Evolutionary conservation across 2,329 filamentous ascomycete species (phyloP).

Genomic region (Byssoonygena ceratinophila): DNA sequence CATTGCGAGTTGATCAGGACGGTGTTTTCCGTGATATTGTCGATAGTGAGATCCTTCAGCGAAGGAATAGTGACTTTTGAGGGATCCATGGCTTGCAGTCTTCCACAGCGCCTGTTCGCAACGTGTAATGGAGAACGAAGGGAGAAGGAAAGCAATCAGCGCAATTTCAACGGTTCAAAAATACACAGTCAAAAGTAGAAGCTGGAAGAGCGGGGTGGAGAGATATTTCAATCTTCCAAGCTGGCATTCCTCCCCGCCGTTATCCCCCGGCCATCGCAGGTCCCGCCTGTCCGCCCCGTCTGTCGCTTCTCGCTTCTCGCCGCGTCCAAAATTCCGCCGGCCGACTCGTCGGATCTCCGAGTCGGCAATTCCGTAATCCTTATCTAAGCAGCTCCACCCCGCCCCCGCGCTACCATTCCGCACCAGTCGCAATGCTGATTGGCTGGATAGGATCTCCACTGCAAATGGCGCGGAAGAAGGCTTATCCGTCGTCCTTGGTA

Average conservation of each 20-base stretch:
- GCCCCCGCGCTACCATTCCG: not conserved
- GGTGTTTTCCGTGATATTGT: conserved; percentile 27
- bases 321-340: no score
- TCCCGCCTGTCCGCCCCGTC: no score
- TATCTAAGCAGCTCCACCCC: not conserved
- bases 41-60: conserved; percentile 24
- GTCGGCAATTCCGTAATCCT: not conserved
- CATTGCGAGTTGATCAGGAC: conserved; percentile 64
- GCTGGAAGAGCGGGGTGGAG: conserved; percentile 1
- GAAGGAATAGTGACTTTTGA: conserved; percentile 34
- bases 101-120: no score
- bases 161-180: no score
- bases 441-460: no score
- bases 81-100: conserved; percentile 36
- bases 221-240: conserved; percentile 2
- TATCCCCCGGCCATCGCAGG: no score
- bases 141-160: not conserved
- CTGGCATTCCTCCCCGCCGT: not conserved
- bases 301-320: no score
- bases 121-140: no score
- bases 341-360: not conserved
- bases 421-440: not conserved
- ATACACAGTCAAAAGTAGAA: no score
- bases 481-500: not conserved
- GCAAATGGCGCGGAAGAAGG: not conserved